Percentiles rank a stretch among this genome's conserved stretches.
phyloP scores from a whole-genome alignment of 2,329 filamentous ascomycete genomes.

The Ophiocordyceps camponoti-floridani region DNA sequence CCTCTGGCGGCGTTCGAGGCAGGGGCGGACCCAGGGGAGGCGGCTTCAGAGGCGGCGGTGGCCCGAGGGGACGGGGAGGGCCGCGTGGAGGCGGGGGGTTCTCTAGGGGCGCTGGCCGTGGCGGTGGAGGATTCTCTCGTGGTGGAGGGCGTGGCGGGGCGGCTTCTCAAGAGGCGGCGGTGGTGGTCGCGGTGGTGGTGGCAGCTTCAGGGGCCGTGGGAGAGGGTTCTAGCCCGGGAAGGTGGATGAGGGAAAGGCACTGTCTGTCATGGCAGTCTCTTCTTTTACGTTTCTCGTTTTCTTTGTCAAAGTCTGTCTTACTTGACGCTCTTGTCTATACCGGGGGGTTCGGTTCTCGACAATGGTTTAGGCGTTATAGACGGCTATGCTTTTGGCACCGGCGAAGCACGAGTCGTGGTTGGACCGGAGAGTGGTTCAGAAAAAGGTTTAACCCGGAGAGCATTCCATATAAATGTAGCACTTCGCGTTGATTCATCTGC shows the following conservation, averaged over 20 bases:
- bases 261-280: neutral
- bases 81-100: slow-evolving; percentile 15
- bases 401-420: slow-evolving; percentile 3
- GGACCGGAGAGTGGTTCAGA: neutral
- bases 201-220: slow-evolving; percentile 1
- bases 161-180: neutral
- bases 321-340: neutral
- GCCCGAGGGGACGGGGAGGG: slow-evolving; percentile 24
- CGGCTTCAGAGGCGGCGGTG: slow-evolving; percentile 14
- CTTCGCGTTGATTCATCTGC: neutral
- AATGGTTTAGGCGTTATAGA: slow-evolving; percentile 2
- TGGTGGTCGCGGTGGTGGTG: neutral
- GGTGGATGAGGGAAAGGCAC: neutral
- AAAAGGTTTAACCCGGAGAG: no score
- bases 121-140: slow-evolving; percentile 13
- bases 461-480: no score
- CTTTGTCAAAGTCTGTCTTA: neutral
- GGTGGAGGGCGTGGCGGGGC: neutral
- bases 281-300: neutral
- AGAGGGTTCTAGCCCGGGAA: neutral
- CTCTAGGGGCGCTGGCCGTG: slow-evolving; percentile 14
- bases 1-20: slow-evolving; percentile 28
- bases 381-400: slow-evolving; percentile 2
- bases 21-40: slow-evolving; percentile 11
- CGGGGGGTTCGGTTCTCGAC: neutral